Evolutionary conservation across 179 eudicot species (phyloP), one percentile per base, ranked within the genome.

Genomic region (Spinacia oleracea): DNA sequence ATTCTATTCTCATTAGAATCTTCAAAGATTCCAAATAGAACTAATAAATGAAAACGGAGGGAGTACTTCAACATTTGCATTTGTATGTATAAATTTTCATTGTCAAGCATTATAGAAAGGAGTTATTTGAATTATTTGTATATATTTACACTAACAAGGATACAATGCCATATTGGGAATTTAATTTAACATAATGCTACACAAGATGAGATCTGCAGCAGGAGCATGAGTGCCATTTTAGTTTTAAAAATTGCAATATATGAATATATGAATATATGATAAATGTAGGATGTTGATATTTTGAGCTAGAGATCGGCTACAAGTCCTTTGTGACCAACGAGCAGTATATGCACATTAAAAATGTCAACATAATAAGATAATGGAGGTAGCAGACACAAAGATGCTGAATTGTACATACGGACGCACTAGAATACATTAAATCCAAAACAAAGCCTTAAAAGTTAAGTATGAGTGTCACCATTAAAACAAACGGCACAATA

Each of bases 401-500:
- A 43, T 27, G 70, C 73, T 51, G 15, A 27, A 73, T 15, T 15
- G 34, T 63, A 45, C 46, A 76, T 20, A 31, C 11, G 29, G 74
- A 50, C 43, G 45, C 25, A 40, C 14, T 16, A 27, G 6, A 74
- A 59, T 38, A 75, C 60, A 11, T 20, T 48, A 43, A 34, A 46
- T 64, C 23, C 35, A 65, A 20, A 18, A 21, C 15, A 23, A 46
- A 29, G 35, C n/a, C 74, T 46, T 70, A 71, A 42, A 18, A 20
- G 21, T 32, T 14, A 20, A 71, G 14, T 31, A 31, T 31, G 21
- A 34, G 21, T 32, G 38, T 27, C 25, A 46, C 12, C 34, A 4
- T 10, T 75, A 29, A 20, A 43, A 74, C n/a, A 32, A 20, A 77
- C 38, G 48, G 55, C 38, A 77, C 43, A 77, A 21, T 15, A 40